Conservation (phyloP, 345 rosid species). For the Cardamine chenopodiifolia region DNA sequence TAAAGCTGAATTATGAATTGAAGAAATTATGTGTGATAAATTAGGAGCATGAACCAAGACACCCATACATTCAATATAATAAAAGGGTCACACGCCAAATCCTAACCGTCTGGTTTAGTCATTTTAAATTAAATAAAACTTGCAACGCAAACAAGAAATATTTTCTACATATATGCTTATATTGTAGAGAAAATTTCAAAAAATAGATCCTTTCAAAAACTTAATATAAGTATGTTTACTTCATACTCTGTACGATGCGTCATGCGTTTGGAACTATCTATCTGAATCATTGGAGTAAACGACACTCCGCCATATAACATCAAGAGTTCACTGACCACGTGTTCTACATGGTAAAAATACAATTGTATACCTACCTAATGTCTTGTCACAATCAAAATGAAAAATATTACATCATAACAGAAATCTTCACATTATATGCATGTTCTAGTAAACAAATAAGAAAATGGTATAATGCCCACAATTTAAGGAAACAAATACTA, state of each 20-base stretch:
- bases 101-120: no score
- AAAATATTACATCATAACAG: background rate
- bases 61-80: no score
- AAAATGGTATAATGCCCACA: background rate
- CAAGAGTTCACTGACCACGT: slow-evolving; percentile 16
- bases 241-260: background rate
- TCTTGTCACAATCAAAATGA: no score
- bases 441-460: background rate
- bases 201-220: no score
- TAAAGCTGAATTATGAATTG: background rate
- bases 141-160: no score
- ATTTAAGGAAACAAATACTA: no score
- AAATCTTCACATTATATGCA: background rate
- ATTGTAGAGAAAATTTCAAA: no score
- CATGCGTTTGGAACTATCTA: background rate
- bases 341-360: background rate
- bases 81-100: no score
- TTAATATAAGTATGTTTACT: no score
- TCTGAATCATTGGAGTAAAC: background rate
- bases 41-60: background rate
- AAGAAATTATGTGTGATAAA: background rate
- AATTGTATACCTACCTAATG: background rate
- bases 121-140: no score
- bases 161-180: no score
- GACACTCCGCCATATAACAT: background rate